Evolutionary conservation across 257 asterid species (phyloP), one percentile per base, ranked within the genome.

Genomic region (Ilex asprella): DNA sequence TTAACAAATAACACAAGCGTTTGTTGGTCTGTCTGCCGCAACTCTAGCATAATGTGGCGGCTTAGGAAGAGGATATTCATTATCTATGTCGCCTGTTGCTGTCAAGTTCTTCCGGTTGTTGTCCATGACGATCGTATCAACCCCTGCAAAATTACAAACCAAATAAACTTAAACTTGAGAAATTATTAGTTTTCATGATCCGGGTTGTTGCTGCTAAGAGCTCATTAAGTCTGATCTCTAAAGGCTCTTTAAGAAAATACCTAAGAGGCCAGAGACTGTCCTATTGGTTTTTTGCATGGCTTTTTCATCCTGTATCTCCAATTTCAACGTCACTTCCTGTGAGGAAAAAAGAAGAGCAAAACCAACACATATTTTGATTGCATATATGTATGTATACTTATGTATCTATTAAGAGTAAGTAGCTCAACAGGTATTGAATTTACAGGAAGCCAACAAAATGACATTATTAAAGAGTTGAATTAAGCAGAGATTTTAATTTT

Each of bases 41-140:
- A 21, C 27, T 21, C 27, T 21, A 21, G 27, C 27, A 11, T 57
- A 78, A 39, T 83, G 79, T 41, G 78, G 52, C 69, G 79, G 75
- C 65, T 46, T 12, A 61, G 65, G 41, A 44, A 69, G 16, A 2
- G 56, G 67, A 10, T 63, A 67, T 16, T 85, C 80, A 5, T 92
- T 82, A 77, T 86, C 96, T 39, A 86, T 56, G 76, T 67, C 75
- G 2, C 96, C 96, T 0, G 82, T 79, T 3, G 86, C 71, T 1
- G 95, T 86, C 73, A 88, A 43, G 54, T 81, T 80, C 59, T 80
- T 83, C 43, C 81, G 86, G 49, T 83, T 85, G 60, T 60, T 50
- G 63, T 85, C 91, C 27, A 88, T 64, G 9, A 91, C 65, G 10
- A 88, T 75, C 3, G 87, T 81, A 64, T 85, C 91, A 62, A 88